Evolutionary conservation across 2,329 filamentous ascomycete genomes (phyloP), one percentile per base, ranked within the genome.

Genomic region (Fusarium poae): DNA sequence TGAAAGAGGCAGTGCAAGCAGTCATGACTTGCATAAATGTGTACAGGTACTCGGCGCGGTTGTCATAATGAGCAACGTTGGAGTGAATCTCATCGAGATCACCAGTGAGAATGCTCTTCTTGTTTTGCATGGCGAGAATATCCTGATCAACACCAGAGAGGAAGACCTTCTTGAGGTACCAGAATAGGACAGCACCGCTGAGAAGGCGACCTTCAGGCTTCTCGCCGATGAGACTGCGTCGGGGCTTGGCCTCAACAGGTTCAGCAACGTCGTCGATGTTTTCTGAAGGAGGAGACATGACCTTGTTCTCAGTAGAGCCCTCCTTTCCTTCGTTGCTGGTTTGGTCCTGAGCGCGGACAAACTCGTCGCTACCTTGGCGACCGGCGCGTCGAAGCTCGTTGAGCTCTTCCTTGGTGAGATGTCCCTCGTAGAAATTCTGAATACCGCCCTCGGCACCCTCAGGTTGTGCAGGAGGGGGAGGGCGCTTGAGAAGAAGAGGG

Each of bases 1-100:
- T 86, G 70, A 91, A 90, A 0, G 87, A 89, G 5, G 88, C 88
- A 20, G 88, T 88, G 70, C 84, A 85, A 15, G 88, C 88, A 12
- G 88, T 88, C 79, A 88, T 82, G 72, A 89, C 78, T 72, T 89
- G 87, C 54, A 88, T 81, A 75, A 88, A 89, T 10, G 85, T 86
- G 78, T 86, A 89, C 40, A 87, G 79, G 77, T 87, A 87, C 77
- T 90, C 88, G 4, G 70, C 59, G 0, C 57, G 72, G 78, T 91
- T 90, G 72, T 89, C 84, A 77, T 85, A 91, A 74, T 89, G 87
- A 29, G 82, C 78, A 3, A 86, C 87, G 29, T 81, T 82, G 18
- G 85, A 85, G 73, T 90, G 86, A 57, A 87, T 82, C 57, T 83
- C 83, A 29, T 85, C 82, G 3, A 89, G 76, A 59, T 88, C 82